These are phyloP conservation scores for Pseudocercospora eumusae DNA, from an alignment of 2,329 filamentous ascomycete species.

Conservation along the genomic window DNA sequence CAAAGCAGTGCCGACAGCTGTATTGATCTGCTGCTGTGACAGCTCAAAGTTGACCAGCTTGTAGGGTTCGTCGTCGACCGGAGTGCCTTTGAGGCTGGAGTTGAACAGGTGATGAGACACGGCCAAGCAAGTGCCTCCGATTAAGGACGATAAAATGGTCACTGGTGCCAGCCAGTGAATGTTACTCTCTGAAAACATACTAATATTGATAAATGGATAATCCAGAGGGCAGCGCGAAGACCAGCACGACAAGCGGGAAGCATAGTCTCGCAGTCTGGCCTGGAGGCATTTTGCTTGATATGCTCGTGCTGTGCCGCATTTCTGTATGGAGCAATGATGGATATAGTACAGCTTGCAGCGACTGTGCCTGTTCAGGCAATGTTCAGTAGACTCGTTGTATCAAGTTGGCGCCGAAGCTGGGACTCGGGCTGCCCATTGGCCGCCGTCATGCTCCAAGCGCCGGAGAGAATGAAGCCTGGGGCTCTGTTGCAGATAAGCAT, in stretches of 20 bases:
- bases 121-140: neutral
- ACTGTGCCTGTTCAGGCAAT: neutral
- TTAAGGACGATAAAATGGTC: neutral
- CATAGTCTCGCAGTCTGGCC: neutral
- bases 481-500: neutral
- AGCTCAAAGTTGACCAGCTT: neutral
- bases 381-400: neutral
- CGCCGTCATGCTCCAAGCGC: neutral
- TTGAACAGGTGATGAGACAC: slow-evolving; percentile 1
- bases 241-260: neutral
- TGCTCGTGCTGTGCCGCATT: neutral
- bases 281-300: neutral
- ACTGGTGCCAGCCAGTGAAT: slow-evolving; percentile 11
- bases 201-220: too few species aligned
- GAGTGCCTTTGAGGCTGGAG: neutral
- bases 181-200: neutral
- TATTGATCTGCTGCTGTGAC: slow-evolving; percentile 15
- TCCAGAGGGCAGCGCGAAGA: neutral
- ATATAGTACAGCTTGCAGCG: neutral
- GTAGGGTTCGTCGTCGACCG: neutral
- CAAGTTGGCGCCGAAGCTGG: neutral
- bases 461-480: neutral
- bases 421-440: neutral
- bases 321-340: neutral
- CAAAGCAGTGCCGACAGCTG: slow-evolving; percentile 16